These are phyloP conservation scores for Akanthomyces uredinophilus DNA, from an alignment of 2,329 filamentous ascomycete genomes.

Conservation along the genomic window DNA sequence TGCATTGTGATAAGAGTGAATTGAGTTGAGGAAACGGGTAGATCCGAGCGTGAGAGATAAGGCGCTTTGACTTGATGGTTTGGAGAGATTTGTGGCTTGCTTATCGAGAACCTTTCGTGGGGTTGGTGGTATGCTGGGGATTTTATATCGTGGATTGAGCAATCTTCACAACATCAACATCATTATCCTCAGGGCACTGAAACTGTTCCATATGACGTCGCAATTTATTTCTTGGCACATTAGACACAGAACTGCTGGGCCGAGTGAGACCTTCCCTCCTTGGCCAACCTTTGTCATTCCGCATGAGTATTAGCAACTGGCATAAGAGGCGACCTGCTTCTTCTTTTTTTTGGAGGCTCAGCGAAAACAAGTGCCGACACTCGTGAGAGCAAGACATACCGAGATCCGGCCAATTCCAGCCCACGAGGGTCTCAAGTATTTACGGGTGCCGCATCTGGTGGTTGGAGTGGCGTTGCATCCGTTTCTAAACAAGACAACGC, in stretches of 20 bases:
- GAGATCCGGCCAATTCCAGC: neutral
- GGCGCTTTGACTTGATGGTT: neutral
- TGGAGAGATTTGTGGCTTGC: neutral
- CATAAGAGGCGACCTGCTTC: neutral
- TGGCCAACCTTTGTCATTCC: too few relatives aligned
- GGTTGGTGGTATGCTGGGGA: neutral
- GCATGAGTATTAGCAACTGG: neutral
- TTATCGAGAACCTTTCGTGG: neutral
- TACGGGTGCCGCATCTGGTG: neutral
- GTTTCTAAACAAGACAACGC: neutral
- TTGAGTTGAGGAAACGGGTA: neutral
- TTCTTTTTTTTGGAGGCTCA: neutral
- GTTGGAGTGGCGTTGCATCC: neutral
- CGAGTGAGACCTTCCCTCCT: too few relatives aligned
- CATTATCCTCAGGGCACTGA: neutral
- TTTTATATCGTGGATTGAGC: neutral
- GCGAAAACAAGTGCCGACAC: neutral
- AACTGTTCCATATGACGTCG: neutral
- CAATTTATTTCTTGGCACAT: neutral
- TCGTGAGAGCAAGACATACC: neutral
- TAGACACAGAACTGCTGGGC: too few relatives aligned
- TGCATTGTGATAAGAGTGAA: neutral
- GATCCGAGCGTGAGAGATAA: neutral
- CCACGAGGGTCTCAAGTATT: neutral
- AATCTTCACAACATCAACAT: too few relatives aligned